phyloP scores from a whole-genome alignment of 768 basidiomycete species.

The Mycena sanguinolenta region DNA sequence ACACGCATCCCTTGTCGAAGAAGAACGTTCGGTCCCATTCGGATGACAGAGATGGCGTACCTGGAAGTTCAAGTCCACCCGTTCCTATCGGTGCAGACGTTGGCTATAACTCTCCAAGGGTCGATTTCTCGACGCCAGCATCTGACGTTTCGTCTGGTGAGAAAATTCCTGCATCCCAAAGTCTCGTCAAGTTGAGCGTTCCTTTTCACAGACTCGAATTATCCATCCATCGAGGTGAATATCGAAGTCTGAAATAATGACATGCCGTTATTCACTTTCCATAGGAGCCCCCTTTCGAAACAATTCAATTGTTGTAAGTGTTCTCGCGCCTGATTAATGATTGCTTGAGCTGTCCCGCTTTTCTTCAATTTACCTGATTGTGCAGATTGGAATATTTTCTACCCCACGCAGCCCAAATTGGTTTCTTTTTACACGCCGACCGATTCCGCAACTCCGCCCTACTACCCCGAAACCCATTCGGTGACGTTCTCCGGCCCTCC shows the following conservation, averaged over 20 bases:
- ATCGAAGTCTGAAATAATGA: not conserved
- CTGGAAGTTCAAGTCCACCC: not conserved
- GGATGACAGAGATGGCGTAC: not conserved
- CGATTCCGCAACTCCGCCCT: conserved; percentile 17
- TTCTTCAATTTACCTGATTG: not conserved
- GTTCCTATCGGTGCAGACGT: not conserved
- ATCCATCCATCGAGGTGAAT: not conserved
- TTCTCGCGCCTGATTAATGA: not conserved
- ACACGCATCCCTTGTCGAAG: not conserved
- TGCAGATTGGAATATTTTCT: conserved; percentile 16
- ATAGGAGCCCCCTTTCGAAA: conserved; percentile 19
- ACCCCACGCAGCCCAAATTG: conserved; percentile 4
- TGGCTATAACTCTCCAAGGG: not conserved
- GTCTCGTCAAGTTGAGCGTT: not conserved
- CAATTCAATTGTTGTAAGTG: conserved; percentile 13
- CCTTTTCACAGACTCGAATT: not conserved
- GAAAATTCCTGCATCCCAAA: not conserved
- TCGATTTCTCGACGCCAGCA: not conserved
- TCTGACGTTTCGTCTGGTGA: conserved; percentile 8
- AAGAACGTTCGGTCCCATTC: not conserved
- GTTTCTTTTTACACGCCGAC: conserved; percentile 23
- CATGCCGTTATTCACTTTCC: not conserved
- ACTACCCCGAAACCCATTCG: conserved; percentile 1
- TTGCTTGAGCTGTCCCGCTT: not conserved
- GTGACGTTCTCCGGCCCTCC: conserved; percentile 7